Base-by-base conservation (phyloP, 2,329 filamentous ascomycete genomes). In the Phaeosphaeria sp. region DNA sequence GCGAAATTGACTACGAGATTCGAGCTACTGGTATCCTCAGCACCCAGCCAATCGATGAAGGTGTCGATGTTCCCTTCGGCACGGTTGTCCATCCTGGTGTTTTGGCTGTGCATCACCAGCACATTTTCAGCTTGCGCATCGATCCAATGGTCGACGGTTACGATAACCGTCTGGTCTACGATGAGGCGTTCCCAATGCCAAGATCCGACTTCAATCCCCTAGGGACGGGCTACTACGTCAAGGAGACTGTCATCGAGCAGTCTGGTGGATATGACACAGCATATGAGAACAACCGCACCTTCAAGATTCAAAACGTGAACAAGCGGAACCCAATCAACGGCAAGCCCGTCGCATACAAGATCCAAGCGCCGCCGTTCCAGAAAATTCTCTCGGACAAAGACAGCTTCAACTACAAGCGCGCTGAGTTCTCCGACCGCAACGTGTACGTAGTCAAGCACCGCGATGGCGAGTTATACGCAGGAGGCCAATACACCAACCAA, bases 71-170 rank as follows among this genome's bases (percentile, higher is more conserved):
- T 3, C 84, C 86, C 2, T 90, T 86, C 79, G 89, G 88, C 33
- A 91, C 88, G 0, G 84, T 90, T 42, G 87, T 91, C 5, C 87
- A 89, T 57, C 88, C 88, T 0, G 88, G 89, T 44, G 88, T 89
- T 17, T 84, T 92, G 33, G 89, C 88, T 2, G 80, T 82, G 0
- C 87, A 90, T 75, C 90, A 93, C 69, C 90, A 93, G 71, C 91
- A 93, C 75, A 90, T 92, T 73, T 92, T 93, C 79, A 74, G 78
- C 61, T 68, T 84, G 61, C 77, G 83, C 55, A 65, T 86, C 57
- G 77, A 85, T 74, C 75, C 81, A 30, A 74, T 77, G 65, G 73
- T 83, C 56, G 79, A 84, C 60, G 78, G 82, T 56, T 71, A 76
- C 66, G 56, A 75, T 51, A 81, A 83, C 72, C 74, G 80, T 27